Percentiles rank a stretch among this genome's conserved stretches.
phyloP scores from a whole-genome alignment of 345 rosid species.

The Trapa incisa region DNA sequence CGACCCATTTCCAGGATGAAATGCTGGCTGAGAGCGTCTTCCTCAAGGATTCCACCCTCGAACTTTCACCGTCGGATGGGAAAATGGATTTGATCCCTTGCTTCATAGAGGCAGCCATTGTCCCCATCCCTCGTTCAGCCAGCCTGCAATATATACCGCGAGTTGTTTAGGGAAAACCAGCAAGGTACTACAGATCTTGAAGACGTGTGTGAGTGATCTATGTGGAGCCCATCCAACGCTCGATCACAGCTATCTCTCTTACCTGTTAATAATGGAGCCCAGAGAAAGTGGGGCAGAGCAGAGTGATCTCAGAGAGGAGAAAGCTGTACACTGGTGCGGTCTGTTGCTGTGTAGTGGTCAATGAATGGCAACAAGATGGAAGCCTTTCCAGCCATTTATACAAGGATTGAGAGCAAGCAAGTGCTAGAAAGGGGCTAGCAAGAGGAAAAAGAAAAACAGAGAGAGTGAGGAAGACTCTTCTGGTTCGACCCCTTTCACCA shows the following conservation, averaged over 20 bases:
- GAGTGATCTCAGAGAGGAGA: background rate
- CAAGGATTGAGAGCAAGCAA: background rate
- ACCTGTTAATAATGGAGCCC: background rate
- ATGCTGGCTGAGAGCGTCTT: slow-evolving; percentile 50
- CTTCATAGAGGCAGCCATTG: slow-evolving; percentile 12
- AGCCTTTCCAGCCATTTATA: slow-evolving; percentile 24
- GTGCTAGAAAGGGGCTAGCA: too few species aligned
- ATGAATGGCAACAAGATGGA: slow-evolving; percentile 18
- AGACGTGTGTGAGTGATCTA: background rate
- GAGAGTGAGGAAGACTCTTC: too few species aligned
- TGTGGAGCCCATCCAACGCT: background rate
- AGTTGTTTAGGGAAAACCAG: too few species aligned
- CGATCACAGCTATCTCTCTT: background rate
- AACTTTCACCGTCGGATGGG: too few species aligned
- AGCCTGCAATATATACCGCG: background rate
- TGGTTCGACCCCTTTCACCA: too few species aligned
- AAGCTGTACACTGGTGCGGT: slow-evolving; percentile 1
- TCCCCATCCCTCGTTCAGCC: slow-evolving; percentile 11
- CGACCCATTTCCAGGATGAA: slow-evolving; percentile 64
- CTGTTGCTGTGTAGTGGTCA: background rate
- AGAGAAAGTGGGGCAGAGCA: slow-evolving; percentile 16
- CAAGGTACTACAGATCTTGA: background rate
- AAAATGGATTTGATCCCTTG: slow-evolving; percentile 30
- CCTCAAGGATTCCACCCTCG: too few species aligned
- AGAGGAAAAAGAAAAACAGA: too few species aligned